Evolutionary conservation across 2,329 filamentous ascomycete species (phyloP).

Genomic region (Cercospora citrullina): DNA sequence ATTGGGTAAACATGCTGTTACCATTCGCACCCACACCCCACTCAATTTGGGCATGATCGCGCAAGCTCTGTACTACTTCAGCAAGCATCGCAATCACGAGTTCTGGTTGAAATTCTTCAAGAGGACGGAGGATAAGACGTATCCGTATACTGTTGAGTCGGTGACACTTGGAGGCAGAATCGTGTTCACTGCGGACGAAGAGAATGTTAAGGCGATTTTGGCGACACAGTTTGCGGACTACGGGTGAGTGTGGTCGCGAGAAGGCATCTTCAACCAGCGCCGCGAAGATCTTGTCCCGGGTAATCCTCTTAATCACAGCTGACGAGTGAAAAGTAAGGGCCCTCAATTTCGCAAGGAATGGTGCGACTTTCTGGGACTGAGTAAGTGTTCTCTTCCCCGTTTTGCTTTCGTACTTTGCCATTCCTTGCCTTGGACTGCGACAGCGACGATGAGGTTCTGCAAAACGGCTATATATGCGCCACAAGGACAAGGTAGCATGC

Average conservation of each 20-base stretch:
- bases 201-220: slow-evolving; percentile 90
- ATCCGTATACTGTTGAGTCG: slow-evolving; percentile 61
- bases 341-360: slow-evolving; percentile 71
- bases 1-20: slow-evolving; percentile 49
- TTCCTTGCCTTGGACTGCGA: background rate
- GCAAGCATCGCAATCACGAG: slow-evolving; percentile 57
- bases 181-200: slow-evolving; percentile 76
- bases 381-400: slow-evolving; percentile 58
- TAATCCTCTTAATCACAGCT: background rate
- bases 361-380: slow-evolving; percentile 72
- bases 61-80: slow-evolving; percentile 52
- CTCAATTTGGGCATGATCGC: slow-evolving; percentile 65
- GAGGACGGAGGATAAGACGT: slow-evolving; percentile 34
- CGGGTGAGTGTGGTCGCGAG: slow-evolving; percentile 47
- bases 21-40: slow-evolving; percentile 42
- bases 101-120: slow-evolving; percentile 60
- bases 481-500: background rate
- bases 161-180: slow-evolving; percentile 58
- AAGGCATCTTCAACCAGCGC: background rate
- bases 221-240: slow-evolving; percentile 83
- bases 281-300: too few species aligned
- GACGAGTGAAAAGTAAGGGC: slow-evolving; percentile 58
- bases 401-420: background rate
- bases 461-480: background rate
- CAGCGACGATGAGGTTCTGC: background rate